phyloP scores from a whole-genome alignment of 352 stramenopile species.

The Pythium chondricola region DNA sequence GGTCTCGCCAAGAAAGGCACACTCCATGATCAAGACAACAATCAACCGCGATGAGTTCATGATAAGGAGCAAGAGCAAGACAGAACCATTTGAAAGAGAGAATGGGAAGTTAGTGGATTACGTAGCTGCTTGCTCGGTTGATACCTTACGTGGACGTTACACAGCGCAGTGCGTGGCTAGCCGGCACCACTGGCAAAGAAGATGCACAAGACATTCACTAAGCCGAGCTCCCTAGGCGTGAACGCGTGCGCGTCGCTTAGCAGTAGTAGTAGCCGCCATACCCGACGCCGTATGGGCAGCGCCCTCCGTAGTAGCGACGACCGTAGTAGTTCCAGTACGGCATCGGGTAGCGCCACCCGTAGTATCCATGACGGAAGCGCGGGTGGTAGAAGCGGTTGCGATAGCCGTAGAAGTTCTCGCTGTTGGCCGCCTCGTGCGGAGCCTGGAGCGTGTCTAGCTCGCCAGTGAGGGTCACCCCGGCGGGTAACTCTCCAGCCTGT shows the following conservation, averaged over 20 bases:
- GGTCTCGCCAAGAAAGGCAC: conserved; percentile 8
- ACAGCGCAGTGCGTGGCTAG: too few relatives aligned
- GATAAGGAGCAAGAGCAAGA: too few relatives aligned
- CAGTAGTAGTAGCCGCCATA: conserved; percentile 40
- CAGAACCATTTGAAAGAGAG: too few relatives aligned
- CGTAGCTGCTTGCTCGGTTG: too few relatives aligned
- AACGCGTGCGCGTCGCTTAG: too few relatives aligned
- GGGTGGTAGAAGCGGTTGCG: conserved; percentile 28
- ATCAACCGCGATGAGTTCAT: neutral
- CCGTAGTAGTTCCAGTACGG: conserved; percentile 35
- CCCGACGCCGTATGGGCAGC: conserved; percentile 23
- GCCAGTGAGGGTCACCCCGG: conserved; percentile 8
- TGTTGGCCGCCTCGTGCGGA: conserved; percentile 4
- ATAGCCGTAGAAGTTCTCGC: conserved; percentile 17
- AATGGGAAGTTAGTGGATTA: too few relatives aligned
- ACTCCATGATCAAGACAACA: neutral
- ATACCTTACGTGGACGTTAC: too few relatives aligned
- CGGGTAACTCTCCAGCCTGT: neutral
- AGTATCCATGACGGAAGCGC: conserved; percentile 21
- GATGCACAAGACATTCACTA: too few relatives aligned
- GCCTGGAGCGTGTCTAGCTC: conserved; percentile 9
- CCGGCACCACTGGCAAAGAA: too few relatives aligned
- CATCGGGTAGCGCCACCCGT: conserved; percentile 37
- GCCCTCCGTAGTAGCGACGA: conserved; percentile 20
- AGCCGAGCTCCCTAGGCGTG: too few relatives aligned